phyloP scores from a whole-genome alignment of 495 filamentous ascomycete genomes.

The Penicillium arizonense region DNA sequence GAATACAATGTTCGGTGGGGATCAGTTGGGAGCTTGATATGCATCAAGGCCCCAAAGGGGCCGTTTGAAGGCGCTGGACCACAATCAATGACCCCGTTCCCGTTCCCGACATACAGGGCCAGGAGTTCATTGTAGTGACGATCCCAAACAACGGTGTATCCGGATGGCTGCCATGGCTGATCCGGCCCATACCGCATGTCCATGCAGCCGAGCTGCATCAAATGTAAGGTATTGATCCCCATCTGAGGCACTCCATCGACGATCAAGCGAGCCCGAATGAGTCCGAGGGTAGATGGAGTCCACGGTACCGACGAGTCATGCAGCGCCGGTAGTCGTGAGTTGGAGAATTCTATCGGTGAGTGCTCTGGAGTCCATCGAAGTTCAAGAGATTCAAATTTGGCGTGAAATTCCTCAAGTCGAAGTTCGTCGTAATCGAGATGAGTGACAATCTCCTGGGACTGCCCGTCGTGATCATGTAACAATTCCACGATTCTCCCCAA shows the following conservation, averaged over 20 bases:
- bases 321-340: constrained; percentile 5
- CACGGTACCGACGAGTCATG: constrained; percentile 9
- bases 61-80: constrained; percentile 11
- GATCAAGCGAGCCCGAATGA: constrained; percentile 26
- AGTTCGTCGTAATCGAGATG: constrained; percentile 5
- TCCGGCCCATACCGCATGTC: constrained; percentile 13
- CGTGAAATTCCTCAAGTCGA: background rate
- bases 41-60: constrained; percentile 20
- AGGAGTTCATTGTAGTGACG: constrained; percentile 30
- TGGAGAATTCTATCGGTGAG: constrained; percentile 30
- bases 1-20: background rate
- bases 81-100: constrained; percentile 16
- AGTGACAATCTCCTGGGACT: constrained; percentile 4
- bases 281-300: constrained; percentile 26
- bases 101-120: constrained; percentile 27
- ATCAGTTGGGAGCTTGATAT: constrained; percentile 12
- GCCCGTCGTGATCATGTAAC: constrained; percentile 36
- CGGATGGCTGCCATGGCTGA: constrained; percentile 29
- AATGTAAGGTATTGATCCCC: constrained; percentile 19
- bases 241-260: constrained; percentile 14
- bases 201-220: constrained; percentile 39
- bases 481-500: constrained; percentile 25
- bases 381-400: constrained; percentile 6
- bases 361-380: constrained; percentile 33
- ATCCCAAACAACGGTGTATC: constrained; percentile 41